Evolutionary conservation across 176 grass and related monocot genomes (phyloP).

Genomic region (Carex scoparia): DNA sequence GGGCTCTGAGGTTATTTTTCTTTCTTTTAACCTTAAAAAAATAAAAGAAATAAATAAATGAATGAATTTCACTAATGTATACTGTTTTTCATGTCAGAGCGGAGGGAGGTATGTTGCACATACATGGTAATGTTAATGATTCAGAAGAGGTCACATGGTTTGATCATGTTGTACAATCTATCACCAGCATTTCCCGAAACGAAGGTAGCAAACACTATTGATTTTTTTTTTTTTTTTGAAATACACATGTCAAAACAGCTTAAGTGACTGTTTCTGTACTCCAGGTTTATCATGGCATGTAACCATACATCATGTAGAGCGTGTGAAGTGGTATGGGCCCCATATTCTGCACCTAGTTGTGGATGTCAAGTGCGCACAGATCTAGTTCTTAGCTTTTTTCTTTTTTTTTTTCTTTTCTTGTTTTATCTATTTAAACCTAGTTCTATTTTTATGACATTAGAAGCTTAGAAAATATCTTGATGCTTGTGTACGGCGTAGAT

Average conservation of each 20-base stretch:
- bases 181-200: constrained; percentile 42
- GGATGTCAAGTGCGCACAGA: constrained; percentile 55
- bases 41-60: background rate
- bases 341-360: constrained; percentile 81
- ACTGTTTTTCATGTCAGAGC: constrained; percentile 30
- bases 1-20: constrained; percentile 62
- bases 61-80: background rate
- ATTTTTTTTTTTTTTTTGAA: background rate
- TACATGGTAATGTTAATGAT: constrained; percentile 88
- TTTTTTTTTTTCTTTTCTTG: background rate
- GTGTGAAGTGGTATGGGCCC: constrained; percentile 86
- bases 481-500: background rate
- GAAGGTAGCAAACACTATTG: constrained; percentile 38
- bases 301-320: constrained; percentile 51
- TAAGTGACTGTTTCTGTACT: constrained; percentile 11
- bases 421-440: background rate
- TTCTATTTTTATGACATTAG: background rate
- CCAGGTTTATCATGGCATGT: constrained; percentile 64
- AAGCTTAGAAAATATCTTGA: background rate
- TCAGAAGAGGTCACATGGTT: constrained; percentile 54
- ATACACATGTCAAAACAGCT: background rate
- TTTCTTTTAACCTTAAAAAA: background rate
- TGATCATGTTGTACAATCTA: constrained; percentile 57
- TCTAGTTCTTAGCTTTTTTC: background rate
- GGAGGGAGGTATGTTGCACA: constrained; percentile 63